Evolutionary conservation across 1,284 basidiomycete species (phyloP).

Genomic region (Pulchroboletus neoregius): DNA sequence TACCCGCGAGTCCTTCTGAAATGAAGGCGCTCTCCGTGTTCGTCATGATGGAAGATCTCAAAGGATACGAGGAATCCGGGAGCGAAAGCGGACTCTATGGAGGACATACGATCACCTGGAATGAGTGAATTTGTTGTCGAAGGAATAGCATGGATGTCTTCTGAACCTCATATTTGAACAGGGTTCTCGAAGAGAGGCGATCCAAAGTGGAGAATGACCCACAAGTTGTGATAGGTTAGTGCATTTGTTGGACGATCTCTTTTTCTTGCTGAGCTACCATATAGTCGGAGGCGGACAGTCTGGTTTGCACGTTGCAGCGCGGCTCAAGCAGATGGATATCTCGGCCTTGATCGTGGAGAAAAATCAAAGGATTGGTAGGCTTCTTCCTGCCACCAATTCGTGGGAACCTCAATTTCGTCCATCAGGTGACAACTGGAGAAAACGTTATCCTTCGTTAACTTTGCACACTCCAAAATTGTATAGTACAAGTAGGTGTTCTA

Average conservation of each 20-base stretch:
- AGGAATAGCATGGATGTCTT: too few relatives aligned
- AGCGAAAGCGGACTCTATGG: conserved; percentile 4
- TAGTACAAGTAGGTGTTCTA: conserved; percentile 3
- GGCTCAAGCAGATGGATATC: conserved; percentile 7
- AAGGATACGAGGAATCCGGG: conserved; percentile 2
- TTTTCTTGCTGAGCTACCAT: neutral
- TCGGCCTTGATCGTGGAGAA: conserved; percentile 4
- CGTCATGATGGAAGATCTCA: conserved; percentile 6
- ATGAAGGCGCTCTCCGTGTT: conserved; percentile 5
- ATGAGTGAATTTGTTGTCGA: neutral
- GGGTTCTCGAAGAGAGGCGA: conserved; percentile 5
- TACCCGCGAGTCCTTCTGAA: neutral
- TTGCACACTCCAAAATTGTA: conserved; percentile 4
- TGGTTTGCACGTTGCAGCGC: conserved; percentile 7
- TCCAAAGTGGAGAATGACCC: conserved; percentile 5
- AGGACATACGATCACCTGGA: conserved; percentile 7
- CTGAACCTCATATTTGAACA: neutral
- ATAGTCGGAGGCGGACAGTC: conserved; percentile 6
- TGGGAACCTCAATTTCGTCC: neutral
- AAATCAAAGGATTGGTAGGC: conserved; percentile 4
- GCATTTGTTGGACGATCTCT: neutral
- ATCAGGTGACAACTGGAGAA: conserved; percentile 11
- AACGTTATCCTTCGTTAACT: conserved; percentile 11
- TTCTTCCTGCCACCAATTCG: neutral
- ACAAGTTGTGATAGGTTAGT: conserved; percentile 9